Conservation (phyloP, 1,284 basidiomycete species). For the Ceratobasidium sp. region DNA sequence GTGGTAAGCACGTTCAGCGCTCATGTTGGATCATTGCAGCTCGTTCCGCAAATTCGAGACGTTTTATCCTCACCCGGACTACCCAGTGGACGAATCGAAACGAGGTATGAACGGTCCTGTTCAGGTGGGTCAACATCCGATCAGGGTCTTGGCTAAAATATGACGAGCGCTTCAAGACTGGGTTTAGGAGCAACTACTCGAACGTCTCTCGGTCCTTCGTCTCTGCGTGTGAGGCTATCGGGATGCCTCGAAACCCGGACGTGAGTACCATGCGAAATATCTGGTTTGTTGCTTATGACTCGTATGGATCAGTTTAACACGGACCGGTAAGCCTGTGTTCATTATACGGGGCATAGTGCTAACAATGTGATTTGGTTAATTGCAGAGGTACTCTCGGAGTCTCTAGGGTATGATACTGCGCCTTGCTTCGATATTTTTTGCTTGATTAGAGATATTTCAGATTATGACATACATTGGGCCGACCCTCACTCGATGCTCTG, state of each 20-base stretch:
- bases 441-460: not conserved
- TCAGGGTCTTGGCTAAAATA: slow-evolving; percentile 3
- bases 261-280: not conserved
- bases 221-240: slow-evolving; percentile 21
- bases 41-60: slow-evolving; percentile 74
- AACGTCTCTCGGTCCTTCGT: slow-evolving; percentile 26
- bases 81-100: slow-evolving; percentile 33
- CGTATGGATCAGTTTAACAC: slow-evolving; percentile 62
- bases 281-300: not conserved
- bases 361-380: too few relatives aligned
- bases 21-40: slow-evolving; percentile 55
- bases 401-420: slow-evolving; percentile 62
- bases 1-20: slow-evolving; percentile 50
- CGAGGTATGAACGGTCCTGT: slow-evolving; percentile 29
- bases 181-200: slow-evolving; percentile 20
- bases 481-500: slow-evolving; percentile 48
- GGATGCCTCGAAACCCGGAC: slow-evolving; percentile 38
- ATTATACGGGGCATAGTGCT: not conserved
- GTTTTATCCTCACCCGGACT: slow-evolving; percentile 28
- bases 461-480: slow-evolving; percentile 37
- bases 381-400: slow-evolving; percentile 65
- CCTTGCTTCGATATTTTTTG: not conserved
- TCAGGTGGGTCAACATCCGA: not conserved
- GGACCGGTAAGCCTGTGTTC: slow-evolving; percentile 41
- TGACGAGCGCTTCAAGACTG: slow-evolving; percentile 17